phyloP scores from a whole-genome alignment of 2,329 filamentous ascomycete genomes.

The Aspergillus bombycis region DNA sequence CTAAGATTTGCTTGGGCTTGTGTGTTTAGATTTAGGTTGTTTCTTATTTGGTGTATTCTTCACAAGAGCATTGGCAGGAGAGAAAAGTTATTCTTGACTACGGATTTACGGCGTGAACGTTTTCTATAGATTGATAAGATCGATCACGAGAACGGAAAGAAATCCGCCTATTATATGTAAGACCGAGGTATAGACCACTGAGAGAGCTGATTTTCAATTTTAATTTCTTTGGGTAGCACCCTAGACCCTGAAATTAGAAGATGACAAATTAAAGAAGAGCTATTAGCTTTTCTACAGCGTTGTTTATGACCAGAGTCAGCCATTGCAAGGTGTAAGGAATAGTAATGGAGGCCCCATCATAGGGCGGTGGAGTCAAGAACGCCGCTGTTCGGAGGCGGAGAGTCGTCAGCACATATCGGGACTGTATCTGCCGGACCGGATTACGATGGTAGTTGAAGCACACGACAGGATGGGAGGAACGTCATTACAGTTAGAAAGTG shows the following conservation, averaged over 20 bases:
- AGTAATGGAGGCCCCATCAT: neutral
- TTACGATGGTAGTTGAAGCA: neutral
- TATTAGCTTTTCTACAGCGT: neutral
- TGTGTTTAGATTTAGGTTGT: neutral
- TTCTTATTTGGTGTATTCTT: neutral
- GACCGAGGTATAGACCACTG: neutral
- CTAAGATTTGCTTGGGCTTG: neutral
- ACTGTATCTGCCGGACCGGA: constrained; percentile 1
- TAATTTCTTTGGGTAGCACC: too few relatives aligned
- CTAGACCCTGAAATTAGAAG: neutral
- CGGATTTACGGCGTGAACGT: neutral
- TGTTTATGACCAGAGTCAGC: neutral
- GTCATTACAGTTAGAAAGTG: neutral
- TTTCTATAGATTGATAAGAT: constrained; percentile 4
- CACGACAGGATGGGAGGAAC: neutral
- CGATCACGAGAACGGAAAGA: neutral
- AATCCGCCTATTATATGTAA: neutral
- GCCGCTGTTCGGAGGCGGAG: constrained; percentile 1
- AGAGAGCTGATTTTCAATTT: neutral
- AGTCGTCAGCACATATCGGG: constrained; percentile 2
- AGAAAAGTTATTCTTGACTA: neutral
- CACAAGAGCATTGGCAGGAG: neutral
- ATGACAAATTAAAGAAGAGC: neutral
- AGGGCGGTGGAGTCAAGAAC: neutral
- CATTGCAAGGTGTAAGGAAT: neutral